phyloP scores from a whole-genome alignment of 1,284 basidiomycete genomes.

The Heimioporus retisporus region DNA sequence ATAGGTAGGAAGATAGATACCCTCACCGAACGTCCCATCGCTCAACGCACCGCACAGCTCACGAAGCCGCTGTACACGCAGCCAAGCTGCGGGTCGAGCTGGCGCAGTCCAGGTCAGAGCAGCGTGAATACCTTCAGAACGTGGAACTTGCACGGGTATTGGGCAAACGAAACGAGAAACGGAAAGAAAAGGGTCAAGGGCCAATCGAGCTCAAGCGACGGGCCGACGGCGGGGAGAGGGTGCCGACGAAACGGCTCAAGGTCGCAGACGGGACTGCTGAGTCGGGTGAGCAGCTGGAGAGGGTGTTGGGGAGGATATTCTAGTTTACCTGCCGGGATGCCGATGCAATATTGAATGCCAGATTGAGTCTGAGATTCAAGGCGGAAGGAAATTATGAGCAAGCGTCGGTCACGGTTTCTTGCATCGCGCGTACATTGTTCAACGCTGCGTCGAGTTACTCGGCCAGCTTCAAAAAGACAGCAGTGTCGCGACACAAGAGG shows the following conservation, averaged over 20 bases:
- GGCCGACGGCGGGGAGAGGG: conserved; percentile 43
- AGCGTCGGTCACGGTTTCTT: conserved; percentile 42
- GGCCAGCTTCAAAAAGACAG: conserved; percentile 64
- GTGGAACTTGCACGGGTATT: conserved; percentile 96
- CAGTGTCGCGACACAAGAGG: conserved; percentile 79
- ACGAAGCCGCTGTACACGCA: conserved; percentile 92
- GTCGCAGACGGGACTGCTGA: conserved; percentile 26
- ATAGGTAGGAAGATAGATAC: conserved; percentile 76
- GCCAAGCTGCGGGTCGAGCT: conserved; percentile 93
- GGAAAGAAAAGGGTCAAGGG: conserved; percentile 62
- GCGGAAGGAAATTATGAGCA: conserved; percentile 26
- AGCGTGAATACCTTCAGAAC: conserved; percentile 94
- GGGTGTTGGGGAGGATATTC: conserved; percentile 68
- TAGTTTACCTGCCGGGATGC: conserved; percentile 41
- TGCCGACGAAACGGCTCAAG: conserved; percentile 27
- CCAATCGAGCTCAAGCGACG: conserved; percentile 37
- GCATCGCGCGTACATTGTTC: conserved; percentile 78
- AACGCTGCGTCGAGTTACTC: conserved; percentile 62
- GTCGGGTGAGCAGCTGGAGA: conserved; percentile 51
- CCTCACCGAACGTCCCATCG: conserved; percentile 9
- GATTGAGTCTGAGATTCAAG: conserved; percentile 62
- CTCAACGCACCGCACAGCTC: conserved; percentile 64
- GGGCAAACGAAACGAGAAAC: conserved; percentile 87
- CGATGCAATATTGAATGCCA: conserved; percentile 20
- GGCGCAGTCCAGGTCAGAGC: conserved; percentile 89